phyloP scores from a whole-genome alignment of 176 grass and related monocot species.

The Bonia amplexicaulis region DNA sequence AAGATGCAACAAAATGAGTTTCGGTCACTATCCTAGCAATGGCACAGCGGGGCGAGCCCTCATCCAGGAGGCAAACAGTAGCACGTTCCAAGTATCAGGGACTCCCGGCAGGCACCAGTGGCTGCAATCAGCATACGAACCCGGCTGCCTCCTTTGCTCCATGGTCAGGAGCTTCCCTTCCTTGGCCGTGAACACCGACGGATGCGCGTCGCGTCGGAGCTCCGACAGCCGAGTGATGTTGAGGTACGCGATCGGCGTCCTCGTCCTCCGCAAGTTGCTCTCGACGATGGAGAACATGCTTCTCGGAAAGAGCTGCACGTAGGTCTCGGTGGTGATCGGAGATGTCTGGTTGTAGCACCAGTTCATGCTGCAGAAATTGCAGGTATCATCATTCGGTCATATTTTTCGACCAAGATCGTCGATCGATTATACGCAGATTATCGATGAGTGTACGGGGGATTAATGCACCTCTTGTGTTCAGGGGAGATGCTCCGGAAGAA shows the following conservation, averaged over 20 bases:
- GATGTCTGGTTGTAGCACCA: conserved; percentile 51
- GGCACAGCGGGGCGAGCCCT: not conserved
- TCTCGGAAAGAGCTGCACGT: conserved; percentile 31
- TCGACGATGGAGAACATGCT: conserved; percentile 24
- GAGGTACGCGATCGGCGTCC: conserved; percentile 9
- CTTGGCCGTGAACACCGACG: conserved; percentile 19
- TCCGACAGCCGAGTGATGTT: conserved; percentile 42
- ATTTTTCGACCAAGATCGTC: not conserved
- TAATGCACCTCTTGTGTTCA: conserved; percentile 44
- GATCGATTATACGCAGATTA: too few relatives aligned
- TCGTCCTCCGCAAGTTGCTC: conserved; percentile 17
- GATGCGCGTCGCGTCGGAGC: conserved; percentile 34
- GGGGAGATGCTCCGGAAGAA: conserved; percentile 68
- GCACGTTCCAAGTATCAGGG: conserved; percentile 50
- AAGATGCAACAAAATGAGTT: not conserved
- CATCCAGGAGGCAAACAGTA: conserved; percentile 41
- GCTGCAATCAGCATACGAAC: conserved; percentile 42
- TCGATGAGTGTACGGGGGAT: too few relatives aligned
- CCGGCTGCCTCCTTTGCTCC: conserved; percentile 25
- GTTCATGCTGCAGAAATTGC: conserved; percentile 33
- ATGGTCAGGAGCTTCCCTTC: conserved; percentile 30
- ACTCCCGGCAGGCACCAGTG: conserved; percentile 63
- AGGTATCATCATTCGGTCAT: not conserved
- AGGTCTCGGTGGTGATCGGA: conserved; percentile 22
- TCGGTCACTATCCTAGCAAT: not conserved